These are phyloP conservation scores for Apiotrichum sp. DNA, from an alignment of 1,284 basidiomycete genomes.

Conservation along the genomic window DNA sequence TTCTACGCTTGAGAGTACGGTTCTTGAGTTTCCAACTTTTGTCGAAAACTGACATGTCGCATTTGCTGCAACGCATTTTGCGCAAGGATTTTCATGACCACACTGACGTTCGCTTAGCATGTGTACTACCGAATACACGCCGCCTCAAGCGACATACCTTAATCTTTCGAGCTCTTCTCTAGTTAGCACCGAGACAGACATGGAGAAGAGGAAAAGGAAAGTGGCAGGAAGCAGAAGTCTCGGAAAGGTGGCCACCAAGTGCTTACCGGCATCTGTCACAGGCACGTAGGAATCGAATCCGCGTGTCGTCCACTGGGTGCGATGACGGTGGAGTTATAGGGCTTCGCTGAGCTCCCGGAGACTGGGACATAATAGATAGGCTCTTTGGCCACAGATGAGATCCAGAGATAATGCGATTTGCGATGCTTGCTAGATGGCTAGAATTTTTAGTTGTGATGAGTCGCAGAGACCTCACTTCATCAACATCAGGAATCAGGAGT, in stretches of 20 bases:
- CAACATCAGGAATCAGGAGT: too few species aligned
- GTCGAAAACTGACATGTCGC: slow-evolving; percentile 9
- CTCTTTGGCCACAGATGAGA: too few species aligned
- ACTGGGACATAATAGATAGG: background rate
- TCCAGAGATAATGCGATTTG: too few species aligned
- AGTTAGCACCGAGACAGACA: background rate
- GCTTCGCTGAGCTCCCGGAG: too few species aligned
- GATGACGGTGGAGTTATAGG: too few species aligned
- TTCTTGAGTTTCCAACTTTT: background rate
- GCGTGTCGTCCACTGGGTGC: background rate
- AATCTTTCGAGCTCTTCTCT: slow-evolving; percentile 7
- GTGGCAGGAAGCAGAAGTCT: too few species aligned
- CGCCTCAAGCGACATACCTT: slow-evolving; percentile 1
- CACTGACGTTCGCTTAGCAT: background rate
- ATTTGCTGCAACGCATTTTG: slow-evolving; percentile 10
- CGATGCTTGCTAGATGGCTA: too few species aligned
- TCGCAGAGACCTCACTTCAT: too few species aligned
- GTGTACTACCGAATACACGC: too few species aligned
- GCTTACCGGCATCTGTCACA: slow-evolving; percentile 16
- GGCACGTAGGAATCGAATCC: slow-evolving; percentile 14
- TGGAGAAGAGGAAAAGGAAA: too few species aligned
- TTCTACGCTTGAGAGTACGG: slow-evolving; percentile 6
- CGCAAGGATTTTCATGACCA: slow-evolving; percentile 13
- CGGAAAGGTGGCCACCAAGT: too few species aligned
- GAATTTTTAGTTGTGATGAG: too few species aligned